These are phyloP conservation scores for Sporobolomyces phaffii DNA, from an alignment of 768 basidiomycete species.

Conservation along the genomic window DNA sequence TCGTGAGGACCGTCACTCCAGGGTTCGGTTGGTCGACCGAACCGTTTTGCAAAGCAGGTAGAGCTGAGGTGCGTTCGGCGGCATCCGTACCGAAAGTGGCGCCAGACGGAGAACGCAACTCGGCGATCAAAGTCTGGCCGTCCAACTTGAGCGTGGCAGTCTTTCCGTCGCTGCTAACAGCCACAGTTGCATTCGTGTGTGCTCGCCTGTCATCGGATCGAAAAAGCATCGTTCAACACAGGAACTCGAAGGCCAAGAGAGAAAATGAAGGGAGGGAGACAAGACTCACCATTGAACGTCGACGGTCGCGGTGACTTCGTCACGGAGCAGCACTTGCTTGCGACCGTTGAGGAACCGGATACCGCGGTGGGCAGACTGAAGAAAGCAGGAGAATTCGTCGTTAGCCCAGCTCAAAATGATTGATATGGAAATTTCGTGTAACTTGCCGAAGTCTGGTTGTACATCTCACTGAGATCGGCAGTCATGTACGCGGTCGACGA, in stretches of 20 bases:
- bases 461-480: constrained; percentile 71
- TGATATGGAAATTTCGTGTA: too few relatives aligned
- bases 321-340: constrained; percentile 83
- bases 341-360: constrained; percentile 74
- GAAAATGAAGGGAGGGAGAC: neutral
- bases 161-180: constrained; percentile 54
- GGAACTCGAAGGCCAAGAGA: neutral
- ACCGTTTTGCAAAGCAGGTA: constrained; percentile 20
- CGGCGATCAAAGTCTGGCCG: constrained; percentile 60
- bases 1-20: constrained; percentile 70
- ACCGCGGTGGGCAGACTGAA: constrained; percentile 67
- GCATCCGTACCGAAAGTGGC: constrained; percentile 58
- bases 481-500: constrained; percentile 69
- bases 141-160: constrained; percentile 71
- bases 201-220: constrained; percentile 80
- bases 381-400: neutral
- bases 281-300: constrained; percentile 52
- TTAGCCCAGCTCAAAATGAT: too few relatives aligned
- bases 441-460: constrained; percentile 50
- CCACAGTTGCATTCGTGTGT: constrained; percentile 85
- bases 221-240: too few relatives aligned
- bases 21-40: constrained; percentile 52
- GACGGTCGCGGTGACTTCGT: constrained; percentile 61
- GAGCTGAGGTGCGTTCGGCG: neutral
- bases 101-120: constrained; percentile 60